These are phyloP conservation scores for carrot (Daucus carota) DNA, from an alignment of 129 eudicot species.

Conservation along the genomic window DH1_v3.0 NC_030382.2:48356501-48357000, in stretches of 20 bases:
- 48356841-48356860: not conserved
- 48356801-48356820: not conserved
- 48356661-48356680: not conserved
- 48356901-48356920: not conserved
- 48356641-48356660: not conserved
- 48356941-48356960: constrained; percentile 56
- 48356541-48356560: not conserved
- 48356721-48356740: not conserved
- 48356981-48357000: constrained; percentile 54
- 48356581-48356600: too few species aligned
- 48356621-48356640: too few species aligned
- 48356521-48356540: not conserved
- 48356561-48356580: not conserved
- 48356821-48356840: not conserved
- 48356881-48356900: not conserved
- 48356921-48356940: not conserved
- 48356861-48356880: too few species aligned
- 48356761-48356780: not conserved
- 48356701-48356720: not conserved
- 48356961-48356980: constrained; percentile 62
- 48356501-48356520: not conserved
- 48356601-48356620: too few species aligned
- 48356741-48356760: not conserved
- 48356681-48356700: not conserved
- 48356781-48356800: too few species aligned